Conservation (phyloP, 257 asterid species). For the Orobanche coerulescens region DNA sequence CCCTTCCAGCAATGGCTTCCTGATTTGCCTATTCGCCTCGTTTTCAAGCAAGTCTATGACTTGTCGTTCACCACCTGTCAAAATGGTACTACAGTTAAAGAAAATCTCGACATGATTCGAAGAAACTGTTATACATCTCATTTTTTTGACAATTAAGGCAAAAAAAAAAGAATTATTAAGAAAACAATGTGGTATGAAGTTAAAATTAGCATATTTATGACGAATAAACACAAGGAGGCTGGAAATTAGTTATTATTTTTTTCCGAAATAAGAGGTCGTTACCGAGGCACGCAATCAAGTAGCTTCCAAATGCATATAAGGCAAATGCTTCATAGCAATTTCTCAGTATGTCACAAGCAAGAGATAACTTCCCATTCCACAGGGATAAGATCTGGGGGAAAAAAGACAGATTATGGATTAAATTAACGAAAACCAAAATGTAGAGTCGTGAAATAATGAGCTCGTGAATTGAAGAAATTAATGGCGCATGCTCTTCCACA, state of each 20-base stretch:
- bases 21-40: conserved; percentile 45
- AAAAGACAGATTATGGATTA: neutral
- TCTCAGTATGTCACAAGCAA: conserved; percentile 84
- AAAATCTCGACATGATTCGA: no score
- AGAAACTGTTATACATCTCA: no score
- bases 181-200: no score
- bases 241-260: neutral
- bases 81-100: no score
- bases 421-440: neutral
- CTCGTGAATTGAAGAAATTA: neutral
- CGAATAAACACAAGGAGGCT: neutral
- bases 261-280: conserved; percentile 19
- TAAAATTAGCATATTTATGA: no score
- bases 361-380: conserved; percentile 63
- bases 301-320: conserved; percentile 91
- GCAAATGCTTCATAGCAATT: conserved; percentile 96
- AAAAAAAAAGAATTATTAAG: no score
- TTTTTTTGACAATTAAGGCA: no score
- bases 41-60: conserved; percentile 63
- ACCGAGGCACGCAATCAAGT: conserved; percentile 96
- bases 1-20: conserved; percentile 60
- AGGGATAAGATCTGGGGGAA: conserved; percentile 74
- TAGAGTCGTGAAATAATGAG: neutral
- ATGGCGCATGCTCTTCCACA: neutral
- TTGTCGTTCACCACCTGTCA: conserved; percentile 67